These are phyloP conservation scores for Aspergillus alliaceus DNA, from an alignment of 2,329 filamentous ascomycete genomes.

Conservation along the genomic window DNA sequence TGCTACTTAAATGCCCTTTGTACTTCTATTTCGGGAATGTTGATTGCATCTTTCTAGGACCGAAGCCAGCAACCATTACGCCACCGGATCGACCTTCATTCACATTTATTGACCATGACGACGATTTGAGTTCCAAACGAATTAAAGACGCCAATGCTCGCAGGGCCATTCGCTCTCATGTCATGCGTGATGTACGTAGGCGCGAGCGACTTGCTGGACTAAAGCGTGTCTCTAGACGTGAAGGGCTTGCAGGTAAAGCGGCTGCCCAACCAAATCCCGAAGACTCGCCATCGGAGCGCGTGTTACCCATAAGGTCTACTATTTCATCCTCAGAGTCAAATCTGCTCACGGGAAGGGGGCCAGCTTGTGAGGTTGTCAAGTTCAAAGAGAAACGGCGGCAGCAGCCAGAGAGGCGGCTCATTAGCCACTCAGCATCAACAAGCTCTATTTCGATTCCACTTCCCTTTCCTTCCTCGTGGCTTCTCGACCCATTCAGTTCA, in stretches of 20 bases:
- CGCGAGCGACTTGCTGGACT: constrained; percentile 40
- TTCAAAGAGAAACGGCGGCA: neutral
- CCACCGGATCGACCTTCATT: constrained; percentile 33
- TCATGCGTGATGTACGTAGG: constrained; percentile 44
- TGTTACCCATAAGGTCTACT: constrained; percentile 12
- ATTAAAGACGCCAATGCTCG: constrained; percentile 41
- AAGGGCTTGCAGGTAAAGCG: constrained; percentile 13
- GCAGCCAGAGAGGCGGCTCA: constrained; percentile 11
- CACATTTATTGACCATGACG: constrained; percentile 44
- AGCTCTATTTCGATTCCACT: constrained; percentile 17
- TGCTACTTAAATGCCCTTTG: neutral
- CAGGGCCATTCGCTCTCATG: constrained; percentile 44
- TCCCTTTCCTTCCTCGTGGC: constrained; percentile 24
- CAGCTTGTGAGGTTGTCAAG: neutral
- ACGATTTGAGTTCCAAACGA: constrained; percentile 38
- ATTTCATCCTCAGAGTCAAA: constrained; percentile 9
- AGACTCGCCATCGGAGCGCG: constrained; percentile 13
- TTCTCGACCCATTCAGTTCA: constrained; percentile 36
- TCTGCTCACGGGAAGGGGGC: neutral
- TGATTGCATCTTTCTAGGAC: neutral
- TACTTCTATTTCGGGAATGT: neutral
- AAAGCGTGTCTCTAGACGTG: constrained; percentile 36
- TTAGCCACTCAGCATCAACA: constrained; percentile 15
- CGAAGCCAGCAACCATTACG: constrained; percentile 16
- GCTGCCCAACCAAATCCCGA: constrained; percentile 9